Evolutionary conservation across 768 basidiomycete species (phyloP).

Genomic region (Phaeotremella fagi): DNA sequence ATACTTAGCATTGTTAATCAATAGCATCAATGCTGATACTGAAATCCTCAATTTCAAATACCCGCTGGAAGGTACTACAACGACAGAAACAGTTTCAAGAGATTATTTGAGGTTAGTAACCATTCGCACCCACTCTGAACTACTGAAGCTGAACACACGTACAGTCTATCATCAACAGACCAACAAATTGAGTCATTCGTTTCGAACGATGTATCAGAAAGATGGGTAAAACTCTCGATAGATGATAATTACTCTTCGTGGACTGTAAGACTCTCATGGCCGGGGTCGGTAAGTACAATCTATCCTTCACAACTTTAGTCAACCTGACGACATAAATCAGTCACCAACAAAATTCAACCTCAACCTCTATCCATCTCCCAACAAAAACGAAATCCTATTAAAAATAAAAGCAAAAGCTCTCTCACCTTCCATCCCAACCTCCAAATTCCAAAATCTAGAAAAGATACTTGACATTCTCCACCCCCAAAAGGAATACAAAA

Average conservation of each 20-base stretch:
- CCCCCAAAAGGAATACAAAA: not conserved
- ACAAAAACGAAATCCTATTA: not conserved
- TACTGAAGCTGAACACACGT: not conserved
- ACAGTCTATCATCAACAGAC: slow-evolving; percentile 2
- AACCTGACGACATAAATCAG: not conserved
- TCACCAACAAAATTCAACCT: slow-evolving; percentile 5
- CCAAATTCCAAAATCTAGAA: not conserved
- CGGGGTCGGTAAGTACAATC: slow-evolving; percentile 28
- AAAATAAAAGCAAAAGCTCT: not conserved
- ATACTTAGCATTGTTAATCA: no score
- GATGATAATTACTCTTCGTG: slow-evolving; percentile 13
- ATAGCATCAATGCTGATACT: slow-evolving; percentile 20
- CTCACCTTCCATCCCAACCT: slow-evolving; percentile 5
- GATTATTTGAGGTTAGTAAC: no score
- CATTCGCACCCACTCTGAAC: no score
- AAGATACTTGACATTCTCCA: not conserved
- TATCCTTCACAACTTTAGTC: not conserved
- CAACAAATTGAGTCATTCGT: slow-evolving; percentile 1
- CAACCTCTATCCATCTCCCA: not conserved
- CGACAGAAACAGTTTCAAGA: no score
- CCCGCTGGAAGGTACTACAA: slow-evolving; percentile 17
- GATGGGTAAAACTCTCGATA: not conserved
- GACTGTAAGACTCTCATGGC: slow-evolving; percentile 34
- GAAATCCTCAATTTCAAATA: slow-evolving; percentile 32
- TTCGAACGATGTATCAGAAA: slow-evolving; percentile 1